Base-by-base conservation (phyloP, 2,329 filamentous ascomycete species). In the Arthrobotrys sinensis region DNA sequence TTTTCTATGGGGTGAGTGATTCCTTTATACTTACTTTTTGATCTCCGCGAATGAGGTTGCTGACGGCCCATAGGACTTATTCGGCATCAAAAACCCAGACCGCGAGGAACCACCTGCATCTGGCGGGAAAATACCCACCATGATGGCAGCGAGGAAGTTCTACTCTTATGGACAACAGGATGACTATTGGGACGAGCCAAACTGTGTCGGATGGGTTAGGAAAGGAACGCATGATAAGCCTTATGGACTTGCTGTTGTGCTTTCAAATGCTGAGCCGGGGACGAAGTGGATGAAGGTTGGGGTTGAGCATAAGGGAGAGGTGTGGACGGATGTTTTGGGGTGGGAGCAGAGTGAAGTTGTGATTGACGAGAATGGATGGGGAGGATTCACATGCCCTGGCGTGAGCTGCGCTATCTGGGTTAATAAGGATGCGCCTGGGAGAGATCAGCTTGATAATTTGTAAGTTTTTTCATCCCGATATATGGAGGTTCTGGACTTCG, bases 1-100 rank as follows among this genome's bases (percentile, higher is more conserved):
- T 92, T 40, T 93, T 93, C 83, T 93, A 90, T 82, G 90, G 91
- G 24, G 91, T 93, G 81, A 83, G 92, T 0, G 92, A 91, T 83
- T 90, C 91, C 21, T 89, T 90, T 85, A 63, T 53, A 32, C 11
- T 45, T 24, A 10, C 45, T 11, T 10, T 12, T 52, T 7, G 11
- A 19, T 34, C n/a, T 38, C 24, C 24, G 24, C 24, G 43, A 38
- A 16, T 50, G 14, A 38, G 24, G 38, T 32, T n/a, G 34, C 24
- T 34, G 12, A 36, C 12, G 19, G 14, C 0, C 1, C 45, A 21
- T 45, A 71, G 67, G 73, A 77, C 46, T 8, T 77, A n/a, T 77
- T 77, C 34, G 73, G 86, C 4, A 77, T 46, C 11, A 77, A 77
- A 38, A 77, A 77, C 32, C 73, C 84, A n/a, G 84, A 83, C 55